Percentiles rank a stretch among this genome's conserved stretches.
Evolutionary conservation across 169 alveolate genomes (phyloP).

Genomic region (Plasmodium blacklocki): DNA sequence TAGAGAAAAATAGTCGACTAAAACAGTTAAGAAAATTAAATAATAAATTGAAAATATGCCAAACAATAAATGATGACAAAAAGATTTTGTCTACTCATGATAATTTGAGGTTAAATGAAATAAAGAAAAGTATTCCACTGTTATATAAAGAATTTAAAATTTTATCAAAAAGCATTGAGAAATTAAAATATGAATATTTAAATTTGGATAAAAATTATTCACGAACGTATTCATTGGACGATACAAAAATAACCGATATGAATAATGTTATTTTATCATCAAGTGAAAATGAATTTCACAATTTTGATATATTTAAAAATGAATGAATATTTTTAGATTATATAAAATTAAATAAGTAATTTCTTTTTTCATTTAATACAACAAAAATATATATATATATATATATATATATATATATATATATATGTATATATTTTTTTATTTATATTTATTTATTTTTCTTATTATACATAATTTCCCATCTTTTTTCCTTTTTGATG

Average conservation of each 20-base stretch:
- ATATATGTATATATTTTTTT: no score
- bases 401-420: no score
- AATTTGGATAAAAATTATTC: constrained; percentile 37
- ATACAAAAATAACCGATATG: constrained; percentile 1
- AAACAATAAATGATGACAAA: constrained; percentile 26
- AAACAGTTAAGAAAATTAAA: constrained; percentile 40
- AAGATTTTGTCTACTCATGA: constrained; percentile 12
- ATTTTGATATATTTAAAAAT: neutral
- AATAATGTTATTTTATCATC: constrained; percentile 21
- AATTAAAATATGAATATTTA: constrained; percentile 45
- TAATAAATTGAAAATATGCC: constrained; percentile 66
- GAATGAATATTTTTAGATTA: no score
- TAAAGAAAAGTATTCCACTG: constrained; percentile 44
- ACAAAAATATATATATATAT: no score
- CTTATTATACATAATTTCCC: no score
- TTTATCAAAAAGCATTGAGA: constrained; percentile 45
- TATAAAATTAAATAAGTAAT: no score
- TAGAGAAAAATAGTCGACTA: constrained; percentile 23
- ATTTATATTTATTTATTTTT: no score
- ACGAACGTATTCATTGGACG: constrained; percentile 24
- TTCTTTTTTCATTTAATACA: no score
- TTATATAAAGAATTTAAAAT: constrained; percentile 49
- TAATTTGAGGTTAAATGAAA: constrained; percentile 6
- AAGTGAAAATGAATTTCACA: neutral
- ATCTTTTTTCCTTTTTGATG: no score